Evolutionary conservation across 2,329 filamentous ascomycete genomes (phyloP), one percentile per base, ranked within the genome.

Genomic region (Fusarium nelsonii): DNA sequence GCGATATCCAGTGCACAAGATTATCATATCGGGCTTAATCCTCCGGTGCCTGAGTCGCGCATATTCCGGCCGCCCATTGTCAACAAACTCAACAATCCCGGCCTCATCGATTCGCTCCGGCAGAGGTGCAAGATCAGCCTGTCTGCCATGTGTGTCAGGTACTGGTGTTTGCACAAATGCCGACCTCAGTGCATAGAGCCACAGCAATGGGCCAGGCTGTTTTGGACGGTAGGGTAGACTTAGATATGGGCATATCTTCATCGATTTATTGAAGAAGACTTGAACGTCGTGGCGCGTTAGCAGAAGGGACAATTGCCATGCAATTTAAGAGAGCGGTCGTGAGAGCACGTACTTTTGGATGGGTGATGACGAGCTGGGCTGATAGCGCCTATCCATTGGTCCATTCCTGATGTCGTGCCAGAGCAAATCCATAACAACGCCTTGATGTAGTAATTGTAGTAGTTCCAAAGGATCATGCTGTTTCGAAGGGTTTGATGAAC

Each of bases 251-350:
- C 55, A 58, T 1, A 58, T 32, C 23, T 58, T 58, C 48, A 26
- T 58, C 2, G 32, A 58, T 11, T 54, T 58, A 4, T 58, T 58
- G n/a, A 58, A 53, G 11, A 58, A 58, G 2, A 53, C 55, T 58
- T 20, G 20, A 20, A 20, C 20, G 20, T 20, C 20, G 4, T 20
- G 20, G 3, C 20, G 20, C 20, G 20, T 20, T 20, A 20, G 20
- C 4, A 20, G 20, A 20, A 20, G 20, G 20, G 20, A 20, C 20
- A 20, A 20, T 20, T 3, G 4, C 4, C 20, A 20, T 20, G 20
- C 20, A 20, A 20, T 4, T n/a, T 10, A 26, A 8, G 16, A 3
- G 11, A 16, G 6, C n/a, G 9, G 23, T 3, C 20, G 3, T 15
- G 14, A 5, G 4, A 6, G 7, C 6, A 34, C 37, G 8, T 32